These are phyloP conservation scores for Pisolithus tinctorius DNA, from an alignment of 768 basidiomycete species.

Conservation along the genomic window DNA sequence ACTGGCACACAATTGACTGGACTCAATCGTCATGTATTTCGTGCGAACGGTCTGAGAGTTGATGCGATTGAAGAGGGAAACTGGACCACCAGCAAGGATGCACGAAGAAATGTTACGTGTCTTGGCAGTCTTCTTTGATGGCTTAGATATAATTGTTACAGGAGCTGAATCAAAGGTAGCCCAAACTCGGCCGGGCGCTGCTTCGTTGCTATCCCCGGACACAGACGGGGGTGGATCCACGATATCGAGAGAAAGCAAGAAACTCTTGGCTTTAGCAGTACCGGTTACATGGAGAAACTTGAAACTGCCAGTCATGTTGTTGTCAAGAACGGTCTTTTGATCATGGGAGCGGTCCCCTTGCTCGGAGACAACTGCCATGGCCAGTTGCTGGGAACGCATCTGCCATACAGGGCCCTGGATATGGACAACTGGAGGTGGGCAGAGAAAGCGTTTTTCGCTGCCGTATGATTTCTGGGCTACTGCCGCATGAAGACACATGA, in stretches of 20 bases:
- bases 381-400: constrained; percentile 71
- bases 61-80: constrained; percentile 93
- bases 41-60: constrained; percentile 95
- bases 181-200: constrained; percentile 65
- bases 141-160: constrained; percentile 93
- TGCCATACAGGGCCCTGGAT: constrained; percentile 87
- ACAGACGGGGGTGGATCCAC: constrained; percentile 61
- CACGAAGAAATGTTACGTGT: constrained; percentile 88
- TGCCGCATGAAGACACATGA: constrained; percentile 84
- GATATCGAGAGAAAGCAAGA: constrained; percentile 80
- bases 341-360: constrained; percentile 78
- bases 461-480: constrained; percentile 96
- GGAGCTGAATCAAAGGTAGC: constrained; percentile 89
- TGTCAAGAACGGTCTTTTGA: constrained; percentile 78
- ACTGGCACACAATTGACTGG: constrained; percentile 77
- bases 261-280: constrained; percentile 85
- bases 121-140: constrained; percentile 95
- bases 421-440: constrained; percentile 89
- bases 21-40: constrained; percentile 94
- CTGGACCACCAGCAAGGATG: constrained; percentile 82
- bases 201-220: constrained; percentile 31
- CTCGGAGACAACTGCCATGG: constrained; percentile 84
- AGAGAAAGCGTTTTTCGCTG: constrained; percentile 90
- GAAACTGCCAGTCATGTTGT: constrained; percentile 82
- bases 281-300: constrained; percentile 88